Conservation (phyloP, 2,329 filamentous ascomycete genomes). For the Ophiostoma montium region DNA sequence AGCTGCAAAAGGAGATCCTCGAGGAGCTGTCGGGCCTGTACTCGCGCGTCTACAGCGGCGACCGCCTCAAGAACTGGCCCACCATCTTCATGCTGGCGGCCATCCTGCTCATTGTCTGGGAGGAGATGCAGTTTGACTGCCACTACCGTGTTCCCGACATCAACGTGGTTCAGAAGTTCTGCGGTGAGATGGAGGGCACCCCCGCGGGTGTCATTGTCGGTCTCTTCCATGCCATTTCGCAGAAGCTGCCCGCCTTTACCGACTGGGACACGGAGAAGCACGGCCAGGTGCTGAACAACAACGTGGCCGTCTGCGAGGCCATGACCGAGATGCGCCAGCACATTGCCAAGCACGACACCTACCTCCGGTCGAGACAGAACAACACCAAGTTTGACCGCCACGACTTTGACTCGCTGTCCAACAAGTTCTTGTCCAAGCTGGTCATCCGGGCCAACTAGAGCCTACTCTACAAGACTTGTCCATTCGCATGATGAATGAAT, state of each 20-base stretch:
- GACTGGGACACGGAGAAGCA: constrained; percentile 93
- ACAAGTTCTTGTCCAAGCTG: constrained; percentile 93
- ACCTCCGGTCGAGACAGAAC: constrained; percentile 65
- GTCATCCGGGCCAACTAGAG: constrained; percentile 85
- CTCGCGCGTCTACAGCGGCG: constrained; percentile 94
- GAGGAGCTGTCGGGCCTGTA: constrained; percentile 87
- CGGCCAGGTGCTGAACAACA: constrained; percentile 80
- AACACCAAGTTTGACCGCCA: constrained; percentile 68
- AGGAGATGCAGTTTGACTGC: constrained; percentile 98
- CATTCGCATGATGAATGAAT: background rate
- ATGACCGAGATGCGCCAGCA: constrained; percentile 93
- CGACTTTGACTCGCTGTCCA: constrained; percentile 90
- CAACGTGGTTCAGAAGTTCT: constrained; percentile 81
- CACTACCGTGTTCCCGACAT: constrained; percentile 86
- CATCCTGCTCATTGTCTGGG: constrained; percentile 88
- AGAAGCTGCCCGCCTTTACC: constrained; percentile 81
- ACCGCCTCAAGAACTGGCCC: constrained; percentile 97
- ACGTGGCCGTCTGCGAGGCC: constrained; percentile 81
- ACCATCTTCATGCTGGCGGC: constrained; percentile 96
- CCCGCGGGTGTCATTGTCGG: constrained; percentile 94
- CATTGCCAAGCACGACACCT: constrained; percentile 83
- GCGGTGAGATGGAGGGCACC: constrained; percentile 88
- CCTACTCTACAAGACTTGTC: background rate
- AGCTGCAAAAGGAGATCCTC: constrained; percentile 88
- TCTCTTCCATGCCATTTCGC: constrained; percentile 93